Evolutionary conservation across 23 red algal species (phyloP).

Genomic region (Gracilariopsis chorda): DNA sequence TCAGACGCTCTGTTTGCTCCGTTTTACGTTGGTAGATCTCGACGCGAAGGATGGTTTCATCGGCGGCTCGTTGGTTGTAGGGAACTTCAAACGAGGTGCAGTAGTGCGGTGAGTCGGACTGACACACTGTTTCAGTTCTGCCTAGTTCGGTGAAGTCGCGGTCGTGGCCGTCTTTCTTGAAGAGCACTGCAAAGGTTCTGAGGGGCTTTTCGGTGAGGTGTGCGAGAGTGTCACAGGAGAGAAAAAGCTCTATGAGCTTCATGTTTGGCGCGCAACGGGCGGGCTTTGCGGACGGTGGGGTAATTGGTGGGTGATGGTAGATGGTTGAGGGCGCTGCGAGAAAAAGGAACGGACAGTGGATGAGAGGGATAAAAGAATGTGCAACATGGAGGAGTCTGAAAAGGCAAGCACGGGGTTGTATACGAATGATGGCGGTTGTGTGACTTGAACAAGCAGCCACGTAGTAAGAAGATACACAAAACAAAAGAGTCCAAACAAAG

Average conservation of each 20-base stretch:
- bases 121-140: constrained; percentile 27
- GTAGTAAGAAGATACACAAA: no score
- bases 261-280: not conserved
- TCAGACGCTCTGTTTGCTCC: not conserved
- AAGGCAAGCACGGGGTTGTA: not conserved
- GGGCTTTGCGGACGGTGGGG: not conserved
- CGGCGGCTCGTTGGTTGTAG: not conserved
- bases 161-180: not conserved
- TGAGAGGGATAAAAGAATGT: not conserved
- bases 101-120: not conserved
- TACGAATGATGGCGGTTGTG: not conserved
- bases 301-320: not conserved
- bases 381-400: not conserved
- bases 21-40: constrained; percentile 37
- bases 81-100: constrained; percentile 26
- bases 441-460: no score
- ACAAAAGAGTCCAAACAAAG: not conserved
- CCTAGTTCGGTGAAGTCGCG: constrained; percentile 7
- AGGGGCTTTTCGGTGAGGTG: not conserved
- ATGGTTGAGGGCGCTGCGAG: not conserved
- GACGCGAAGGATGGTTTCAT: not conserved
- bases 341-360: not conserved
- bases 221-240: not conserved
- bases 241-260: constrained; percentile 25
- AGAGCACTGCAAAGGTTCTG: constrained; percentile 17